Conservation (phyloP, 306 rosid species). For the Cercis canadensis region DNA sequence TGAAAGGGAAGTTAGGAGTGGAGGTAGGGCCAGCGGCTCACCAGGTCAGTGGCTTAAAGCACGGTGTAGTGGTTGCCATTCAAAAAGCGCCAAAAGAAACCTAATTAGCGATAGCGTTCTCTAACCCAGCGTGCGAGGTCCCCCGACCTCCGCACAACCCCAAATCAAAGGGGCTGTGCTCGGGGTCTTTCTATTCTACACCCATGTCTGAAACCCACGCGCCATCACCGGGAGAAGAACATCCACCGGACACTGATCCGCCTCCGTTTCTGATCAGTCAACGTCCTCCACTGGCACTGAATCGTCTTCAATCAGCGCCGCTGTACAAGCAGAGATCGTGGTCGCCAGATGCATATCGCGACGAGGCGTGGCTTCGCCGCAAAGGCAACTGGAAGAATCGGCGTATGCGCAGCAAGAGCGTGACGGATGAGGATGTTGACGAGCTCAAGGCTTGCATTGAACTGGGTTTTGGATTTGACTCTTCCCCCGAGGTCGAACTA, state of each 20-base stretch:
- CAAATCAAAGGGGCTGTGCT: conserved; percentile 48
- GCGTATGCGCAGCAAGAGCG: conserved; percentile 74
- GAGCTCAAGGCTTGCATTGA: conserved; percentile 95
- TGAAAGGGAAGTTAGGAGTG: conserved; percentile 40
- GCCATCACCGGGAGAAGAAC: neutral
- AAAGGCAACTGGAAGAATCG: conserved; percentile 68
- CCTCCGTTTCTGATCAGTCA: conserved; percentile 35
- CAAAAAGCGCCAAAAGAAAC: conserved; percentile 31
- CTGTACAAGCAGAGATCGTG: conserved; percentile 88
- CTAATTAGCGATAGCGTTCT: conserved; percentile 53
- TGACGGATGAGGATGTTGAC: conserved; percentile 83
- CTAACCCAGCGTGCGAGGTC: conserved; percentile 75
- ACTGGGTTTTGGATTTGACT: conserved; percentile 82
- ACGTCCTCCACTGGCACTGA: conserved; percentile 13
- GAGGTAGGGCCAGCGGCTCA: neutral
- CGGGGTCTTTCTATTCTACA: neutral
- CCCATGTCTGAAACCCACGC: conserved; percentile 47
- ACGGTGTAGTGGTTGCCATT: neutral
- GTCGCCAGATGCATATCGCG: conserved; percentile 87
- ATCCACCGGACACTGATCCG: neutral
- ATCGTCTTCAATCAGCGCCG: conserved; percentile 25
- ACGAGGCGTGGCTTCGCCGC: conserved; percentile 91
- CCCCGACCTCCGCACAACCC: conserved; percentile 76
- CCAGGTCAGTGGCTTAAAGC: too few species aligned
- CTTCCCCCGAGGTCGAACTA: conserved; percentile 53